These are phyloP conservation scores for Pythium brassicae DNA, from an alignment of 352 stramenopile genomes.

Conservation along the genomic window DNA sequence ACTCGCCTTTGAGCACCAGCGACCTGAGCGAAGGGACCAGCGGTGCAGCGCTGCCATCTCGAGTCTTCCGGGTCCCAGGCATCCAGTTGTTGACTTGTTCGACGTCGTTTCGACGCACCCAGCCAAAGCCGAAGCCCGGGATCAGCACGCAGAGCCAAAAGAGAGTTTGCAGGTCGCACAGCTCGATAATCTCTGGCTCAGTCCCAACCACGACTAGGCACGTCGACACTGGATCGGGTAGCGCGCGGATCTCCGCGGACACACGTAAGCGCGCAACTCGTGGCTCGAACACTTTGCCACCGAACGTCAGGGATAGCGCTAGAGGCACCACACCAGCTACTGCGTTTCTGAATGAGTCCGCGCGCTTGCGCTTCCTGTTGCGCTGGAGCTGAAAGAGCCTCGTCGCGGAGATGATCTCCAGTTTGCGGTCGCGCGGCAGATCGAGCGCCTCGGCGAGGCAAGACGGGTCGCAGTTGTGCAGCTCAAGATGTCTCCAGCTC, in stretches of 20 bases:
- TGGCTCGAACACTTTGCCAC: neutral
- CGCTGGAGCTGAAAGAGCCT: neutral
- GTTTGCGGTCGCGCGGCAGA: slow-evolving; percentile 1
- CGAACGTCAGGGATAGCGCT: neutral
- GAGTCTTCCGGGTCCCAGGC: neutral
- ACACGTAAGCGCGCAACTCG: neutral
- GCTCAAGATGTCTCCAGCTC: slow-evolving; percentile 5
- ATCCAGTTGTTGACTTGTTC: neutral
- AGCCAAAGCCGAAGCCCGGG: slow-evolving; percentile 7
- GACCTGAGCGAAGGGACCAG: slow-evolving; percentile 1
- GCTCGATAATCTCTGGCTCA: neutral
- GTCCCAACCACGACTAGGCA: neutral
- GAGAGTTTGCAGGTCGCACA: neutral
- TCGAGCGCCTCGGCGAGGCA: slow-evolving; percentile 1
- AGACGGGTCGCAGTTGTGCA: slow-evolving; percentile 7
- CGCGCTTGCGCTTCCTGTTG: slow-evolving; percentile 6
- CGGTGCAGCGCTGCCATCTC: neutral
- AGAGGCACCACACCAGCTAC: too few relatives aligned
- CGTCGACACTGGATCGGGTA: neutral
- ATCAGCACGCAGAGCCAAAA: slow-evolving; percentile 4
- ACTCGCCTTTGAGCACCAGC: neutral
- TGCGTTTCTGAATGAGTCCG: too few relatives aligned
- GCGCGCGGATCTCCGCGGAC: neutral
- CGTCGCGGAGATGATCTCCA: slow-evolving; percentile 1
- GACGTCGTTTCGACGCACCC: slow-evolving; percentile 1